Percentiles rank a stretch among this genome's conserved stretches.
These are phyloP conservation scores for Gymnopilus junonius DNA, from an alignment of 768 basidiomycete species.

Conservation along the genomic window DNA sequence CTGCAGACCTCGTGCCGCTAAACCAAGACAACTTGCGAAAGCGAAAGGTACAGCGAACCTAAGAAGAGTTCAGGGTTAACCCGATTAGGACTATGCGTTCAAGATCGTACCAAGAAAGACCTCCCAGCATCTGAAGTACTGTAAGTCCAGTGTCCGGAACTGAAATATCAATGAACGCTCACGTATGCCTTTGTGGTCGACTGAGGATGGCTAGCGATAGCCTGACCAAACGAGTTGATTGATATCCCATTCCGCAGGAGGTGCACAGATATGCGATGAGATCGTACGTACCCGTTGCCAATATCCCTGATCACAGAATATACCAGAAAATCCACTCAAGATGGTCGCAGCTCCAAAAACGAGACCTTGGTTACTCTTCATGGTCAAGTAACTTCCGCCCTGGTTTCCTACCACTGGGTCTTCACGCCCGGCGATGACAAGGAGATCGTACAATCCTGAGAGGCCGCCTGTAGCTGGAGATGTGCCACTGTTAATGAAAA, in stretches of 20 bases:
- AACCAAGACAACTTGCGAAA: constrained; percentile 51
- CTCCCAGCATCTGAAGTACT: constrained; percentile 51
- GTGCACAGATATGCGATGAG: neutral
- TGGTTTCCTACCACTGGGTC: constrained; percentile 53
- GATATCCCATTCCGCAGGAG: neutral
- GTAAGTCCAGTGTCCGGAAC: neutral
- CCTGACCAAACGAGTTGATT: constrained; percentile 27
- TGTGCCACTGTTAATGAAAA: constrained; percentile 35
- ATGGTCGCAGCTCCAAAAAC: constrained; percentile 45
- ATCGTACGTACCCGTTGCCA: constrained; percentile 52
- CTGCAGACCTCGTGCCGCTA: constrained; percentile 42
- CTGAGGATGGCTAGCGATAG: constrained; percentile 53
- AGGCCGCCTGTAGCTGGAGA: constrained; percentile 43
- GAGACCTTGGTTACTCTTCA: constrained; percentile 54
- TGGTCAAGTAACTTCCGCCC: constrained; percentile 57
- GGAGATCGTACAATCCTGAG: constrained; percentile 47
- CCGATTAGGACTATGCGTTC: neutral
- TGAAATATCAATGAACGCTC: constrained; percentile 13
- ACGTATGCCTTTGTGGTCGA: constrained; percentile 58
- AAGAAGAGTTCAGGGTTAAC: neutral
- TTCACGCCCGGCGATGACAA: constrained; percentile 47
- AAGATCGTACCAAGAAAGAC: constrained; percentile 45
- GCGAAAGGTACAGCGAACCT: constrained; percentile 57
- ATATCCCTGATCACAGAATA: constrained; percentile 59
- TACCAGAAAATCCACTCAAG: constrained; percentile 47